Base-by-base conservation (phyloP, 108 stramenopile genomes). In the Schizochytrium sp. region DNA sequence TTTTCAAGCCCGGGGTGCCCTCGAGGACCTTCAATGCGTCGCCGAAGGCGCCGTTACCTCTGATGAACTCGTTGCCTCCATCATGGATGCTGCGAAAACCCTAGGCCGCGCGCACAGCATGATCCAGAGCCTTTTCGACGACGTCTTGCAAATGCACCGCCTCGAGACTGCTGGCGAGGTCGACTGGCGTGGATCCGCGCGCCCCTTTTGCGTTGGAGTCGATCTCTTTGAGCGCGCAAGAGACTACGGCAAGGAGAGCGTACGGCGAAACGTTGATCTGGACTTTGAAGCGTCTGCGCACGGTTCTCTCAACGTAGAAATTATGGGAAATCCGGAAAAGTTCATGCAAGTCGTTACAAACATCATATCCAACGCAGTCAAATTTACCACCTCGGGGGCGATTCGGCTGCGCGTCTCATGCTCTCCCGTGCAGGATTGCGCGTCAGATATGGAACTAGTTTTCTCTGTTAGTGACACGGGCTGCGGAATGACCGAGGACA, bases 301-400 rank as follows among this genome's bases (percentile, higher is more conserved):
- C 41, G 63, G 63, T 16, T 14, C 14, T 23, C 63, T 41, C 25
- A 18, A 28, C 25, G 18, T 41, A 8, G 63, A 69, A 4, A 41
- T 69, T 23, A 69, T 69, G 63, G 63, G 63, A 8, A 69, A 69
- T 23, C 63, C 63, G 41, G 63, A 69, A 69, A 69, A 69, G 63
- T 69, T 95, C n/a, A 91, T 93, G 58, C 94, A 95, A 89, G 90
- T 95, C 28, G 53, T 95, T 14, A 60, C 91, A n/a, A 95, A 94
- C 87, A 63, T 95, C 16, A 72, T 94, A n/a, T 90, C 90, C 58
- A 95, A 95, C 87, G 93, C 94, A 6, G 88, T 94, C 87, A 95
- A 95, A 60, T 95, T 95, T 71, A 95, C 94, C 16, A 89, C 87
- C 21, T 18, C 55, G 8, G 91, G 91, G 25, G 21, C 8, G 45